Base-by-base conservation (phyloP, 2,329 filamentous ascomycete species). In the Aschersonia sp. region DNA sequence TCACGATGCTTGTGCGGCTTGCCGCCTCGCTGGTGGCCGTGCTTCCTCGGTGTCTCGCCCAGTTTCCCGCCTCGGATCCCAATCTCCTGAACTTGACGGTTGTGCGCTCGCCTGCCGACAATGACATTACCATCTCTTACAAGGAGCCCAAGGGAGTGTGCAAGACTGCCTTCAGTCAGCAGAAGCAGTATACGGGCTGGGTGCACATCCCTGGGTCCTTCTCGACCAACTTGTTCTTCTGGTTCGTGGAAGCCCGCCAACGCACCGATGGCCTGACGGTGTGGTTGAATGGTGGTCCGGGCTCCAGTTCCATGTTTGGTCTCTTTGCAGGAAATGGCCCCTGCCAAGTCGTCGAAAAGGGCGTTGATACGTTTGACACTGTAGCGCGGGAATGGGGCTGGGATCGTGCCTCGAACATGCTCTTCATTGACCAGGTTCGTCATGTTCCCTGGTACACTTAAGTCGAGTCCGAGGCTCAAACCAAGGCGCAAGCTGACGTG, bases 141-240 rank as follows among this genome's bases (percentile, higher is more conserved):
- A 85, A 82, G 57, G 66, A 71, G 38, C 71, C 75, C 4, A 61
- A 68, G 5, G 78, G 75, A 44, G 80, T 74, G 9, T 87, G 84
- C 61, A 73, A 68, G 44, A 85, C 83, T 1, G 76, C 75, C 5
- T 84, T 84, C 56, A 59, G 70, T 43, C 69, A 68, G 1, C 83
- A 87, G 61, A 74, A 80, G 60, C 83, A 86, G 60, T 84, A 81
- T 58, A 77, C 80, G 4, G 83, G 83, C 56, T 85, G 84, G 73
- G 77, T 86, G 48, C 72, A 65, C 47, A 63, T 85, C 4, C 77
- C 79, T 4, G 79, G 70, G 43, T 62, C 66, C 31, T 76, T 70
- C 53, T 63, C 70, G 20, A 72, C 72, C 43, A 77, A 72, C 53
- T 54, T 72, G 4, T 74, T 73, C 59, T 74, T 73, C 55, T 74